These are phyloP conservation scores for Oryza glumipatula DNA, from an alignment of 176 grass and related monocot species.

Conservation along the genomic window DNA sequence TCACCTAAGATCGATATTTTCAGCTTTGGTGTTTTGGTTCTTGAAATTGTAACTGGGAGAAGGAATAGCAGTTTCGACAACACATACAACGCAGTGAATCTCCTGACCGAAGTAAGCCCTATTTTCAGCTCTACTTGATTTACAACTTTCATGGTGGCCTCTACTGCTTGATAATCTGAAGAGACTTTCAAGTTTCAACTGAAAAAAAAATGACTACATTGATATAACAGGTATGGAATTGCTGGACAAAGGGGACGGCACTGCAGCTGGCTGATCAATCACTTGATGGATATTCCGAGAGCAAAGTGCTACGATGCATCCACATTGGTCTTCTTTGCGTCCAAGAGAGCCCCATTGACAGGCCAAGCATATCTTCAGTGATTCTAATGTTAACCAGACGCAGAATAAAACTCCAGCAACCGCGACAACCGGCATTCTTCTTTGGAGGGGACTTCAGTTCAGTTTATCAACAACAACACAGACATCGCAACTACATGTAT, in stretches of 20 bases:
- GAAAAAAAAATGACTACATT: not conserved
- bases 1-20: slow-evolving; percentile 26
- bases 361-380: slow-evolving; percentile 51
- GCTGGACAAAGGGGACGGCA: slow-evolving; percentile 40
- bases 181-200: not conserved
- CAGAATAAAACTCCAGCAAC: slow-evolving; percentile 29
- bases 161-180: not conserved
- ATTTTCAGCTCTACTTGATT: not conserved
- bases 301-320: slow-evolving; percentile 34
- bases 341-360: slow-evolving; percentile 45
- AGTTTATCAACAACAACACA: not conserved
- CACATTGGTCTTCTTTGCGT: slow-evolving; percentile 62
- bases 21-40: slow-evolving; percentile 18
- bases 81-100: not conserved
- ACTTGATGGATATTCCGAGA: slow-evolving; percentile 12
- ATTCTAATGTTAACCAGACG: slow-evolving; percentile 60
- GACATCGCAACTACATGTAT: not conserved
- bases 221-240: slow-evolving; percentile 43
- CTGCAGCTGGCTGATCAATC: slow-evolving; percentile 26
- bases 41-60: not conserved
- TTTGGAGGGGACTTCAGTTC: slow-evolving; percentile 23
- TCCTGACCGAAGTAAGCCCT: slow-evolving; percentile 11
- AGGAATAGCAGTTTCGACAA: not conserved
- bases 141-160: not conserved
- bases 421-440: slow-evolving; percentile 38